Evolutionary conservation across 1,284 basidiomycete species (phyloP), one percentile per base, ranked within the genome.

Genomic region (Kalmanozyma brasiliensis): DNA sequence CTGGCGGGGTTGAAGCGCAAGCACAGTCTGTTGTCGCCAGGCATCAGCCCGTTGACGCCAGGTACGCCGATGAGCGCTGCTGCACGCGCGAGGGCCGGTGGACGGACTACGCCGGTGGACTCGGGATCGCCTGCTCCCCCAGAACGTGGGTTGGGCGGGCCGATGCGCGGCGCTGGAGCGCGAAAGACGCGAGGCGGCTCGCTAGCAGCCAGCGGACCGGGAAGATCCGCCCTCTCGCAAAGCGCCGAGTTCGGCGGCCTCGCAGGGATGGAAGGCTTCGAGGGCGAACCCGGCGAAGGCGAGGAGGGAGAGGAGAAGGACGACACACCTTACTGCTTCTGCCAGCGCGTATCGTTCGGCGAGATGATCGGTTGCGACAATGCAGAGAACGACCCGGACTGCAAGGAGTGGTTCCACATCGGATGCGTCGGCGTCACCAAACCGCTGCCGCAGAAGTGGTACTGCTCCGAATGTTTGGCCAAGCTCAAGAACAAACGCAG

Each of bases 391-490:
- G 60, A 67, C 26, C 66, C 65, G 17, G 76, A 79, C 38, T 81
- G 78, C 69, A 76, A 73, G 49, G 78, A 81, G 56, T 81, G 80
- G 80, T 81, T 81, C 66, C 80, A 81, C 56, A 77, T 81, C 19
- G 74, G 73, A 32, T 81, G 80, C 37, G 80, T 81, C 0, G 80
- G 80, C 17, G 69, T 81, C 17, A 74, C 72, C 37, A 79, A 80
- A 52, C 80, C 80, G 2, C 42, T 81, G 29, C 80, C 80, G 9
- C 70, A 73, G 22, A 79, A 75, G 23, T 81, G 80, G 80, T 77
- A 77, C 45, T 79, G 77, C 38, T 64, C 64, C 11, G 73, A 70
- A 41, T 74, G 71, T 36, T 51, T 62, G 49, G 66, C 65, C 38
- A 66, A 63, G 60, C 56, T 66, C 52, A 69, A 62, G 56, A 70